Conservation (phyloP, 108 stramenopile species). For the Cyclostephanos tholiformis region DNA sequence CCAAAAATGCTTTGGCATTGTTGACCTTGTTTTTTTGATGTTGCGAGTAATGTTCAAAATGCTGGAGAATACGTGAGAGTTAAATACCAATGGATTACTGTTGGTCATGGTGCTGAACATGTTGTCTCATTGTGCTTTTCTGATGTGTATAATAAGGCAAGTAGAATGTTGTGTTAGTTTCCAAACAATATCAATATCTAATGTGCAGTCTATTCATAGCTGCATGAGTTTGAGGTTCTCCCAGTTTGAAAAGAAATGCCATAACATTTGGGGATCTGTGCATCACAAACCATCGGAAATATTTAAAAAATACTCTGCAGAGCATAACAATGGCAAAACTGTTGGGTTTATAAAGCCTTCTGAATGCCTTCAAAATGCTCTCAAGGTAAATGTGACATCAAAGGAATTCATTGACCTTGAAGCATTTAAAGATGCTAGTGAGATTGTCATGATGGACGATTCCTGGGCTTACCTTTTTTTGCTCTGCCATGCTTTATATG, state of each 20-base stretch:
- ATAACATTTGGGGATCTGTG: constrained; percentile 16
- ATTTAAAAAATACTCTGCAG: too few relatives aligned
- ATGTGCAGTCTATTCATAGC: not conserved
- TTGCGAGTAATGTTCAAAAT: too few relatives aligned
- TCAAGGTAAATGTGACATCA: not conserved
- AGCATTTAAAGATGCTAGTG: constrained; percentile 12
- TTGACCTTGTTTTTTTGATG: constrained; percentile 28
- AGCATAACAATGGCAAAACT: constrained; percentile 9
- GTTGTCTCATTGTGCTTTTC: too few relatives aligned
- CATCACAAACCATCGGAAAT: constrained; percentile 14
- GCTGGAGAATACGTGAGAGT: constrained; percentile 1
- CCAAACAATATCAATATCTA: not conserved
- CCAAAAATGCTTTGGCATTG: not conserved
- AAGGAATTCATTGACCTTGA: constrained; percentile 5
- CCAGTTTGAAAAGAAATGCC: not conserved
- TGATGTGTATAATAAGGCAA: not conserved
- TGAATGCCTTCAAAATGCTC: constrained; percentile 3
- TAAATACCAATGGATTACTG: constrained; percentile 6
- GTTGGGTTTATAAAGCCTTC: constrained; percentile 18
- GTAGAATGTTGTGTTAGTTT: not conserved
- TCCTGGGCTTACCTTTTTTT: too few relatives aligned
- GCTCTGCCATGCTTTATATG: too few relatives aligned
- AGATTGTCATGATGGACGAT: too few relatives aligned
- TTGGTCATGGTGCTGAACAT: too few relatives aligned
- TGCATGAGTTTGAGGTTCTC: not conserved